Percentiles rank a stretch among this genome's conserved stretches.
These are phyloP conservation scores for Alliaria petiolata DNA, from an alignment of 345 rosid genomes.

Conservation along the genomic window DNA sequence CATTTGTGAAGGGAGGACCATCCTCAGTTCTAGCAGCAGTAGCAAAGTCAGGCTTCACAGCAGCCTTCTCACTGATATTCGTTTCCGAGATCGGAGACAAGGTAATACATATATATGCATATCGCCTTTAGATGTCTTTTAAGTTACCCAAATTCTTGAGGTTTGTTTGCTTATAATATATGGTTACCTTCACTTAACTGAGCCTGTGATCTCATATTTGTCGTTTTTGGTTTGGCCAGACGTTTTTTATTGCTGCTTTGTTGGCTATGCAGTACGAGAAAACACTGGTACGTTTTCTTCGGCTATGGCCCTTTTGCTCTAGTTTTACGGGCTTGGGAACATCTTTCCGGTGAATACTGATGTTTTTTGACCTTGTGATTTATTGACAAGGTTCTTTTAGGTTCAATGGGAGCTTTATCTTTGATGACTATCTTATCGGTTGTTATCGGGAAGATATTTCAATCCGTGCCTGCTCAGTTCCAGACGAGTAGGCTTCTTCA, in stretches of 20 bases:
- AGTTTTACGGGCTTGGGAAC: not conserved
- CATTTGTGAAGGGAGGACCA: constrained; percentile 72
- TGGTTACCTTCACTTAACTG: not conserved
- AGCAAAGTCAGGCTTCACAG: constrained; percentile 93
- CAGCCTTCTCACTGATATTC: constrained; percentile 93
- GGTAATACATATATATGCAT: constrained; percentile 36
- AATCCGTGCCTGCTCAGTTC: constrained; percentile 95
- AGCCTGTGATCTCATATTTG: not conserved
- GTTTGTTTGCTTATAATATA: constrained; percentile 44
- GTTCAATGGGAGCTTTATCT: constrained; percentile 95
- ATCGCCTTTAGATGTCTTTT: not conserved
- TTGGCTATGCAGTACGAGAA: constrained; percentile 98
- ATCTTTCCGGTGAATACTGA: constrained; percentile 8
- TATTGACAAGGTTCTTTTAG: constrained; percentile 84
- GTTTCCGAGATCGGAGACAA: constrained; percentile 99
- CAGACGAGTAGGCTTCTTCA: constrained; percentile 69
- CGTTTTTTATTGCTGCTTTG: constrained; percentile 95
- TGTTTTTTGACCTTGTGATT: constrained; percentile 25
- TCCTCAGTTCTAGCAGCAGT: constrained; percentile 73
- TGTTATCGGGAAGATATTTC: constrained; percentile 84
- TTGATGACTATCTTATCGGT: constrained; percentile 94
- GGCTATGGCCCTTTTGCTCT: not conserved
- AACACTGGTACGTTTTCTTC: constrained; percentile 68
- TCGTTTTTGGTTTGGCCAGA: constrained; percentile 46
- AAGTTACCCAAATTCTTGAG: constrained; percentile 21